Evolutionary conservation across 2,329 filamentous ascomycete species (phyloP).

Genomic region (Sordariomycetes sp.): DNA sequence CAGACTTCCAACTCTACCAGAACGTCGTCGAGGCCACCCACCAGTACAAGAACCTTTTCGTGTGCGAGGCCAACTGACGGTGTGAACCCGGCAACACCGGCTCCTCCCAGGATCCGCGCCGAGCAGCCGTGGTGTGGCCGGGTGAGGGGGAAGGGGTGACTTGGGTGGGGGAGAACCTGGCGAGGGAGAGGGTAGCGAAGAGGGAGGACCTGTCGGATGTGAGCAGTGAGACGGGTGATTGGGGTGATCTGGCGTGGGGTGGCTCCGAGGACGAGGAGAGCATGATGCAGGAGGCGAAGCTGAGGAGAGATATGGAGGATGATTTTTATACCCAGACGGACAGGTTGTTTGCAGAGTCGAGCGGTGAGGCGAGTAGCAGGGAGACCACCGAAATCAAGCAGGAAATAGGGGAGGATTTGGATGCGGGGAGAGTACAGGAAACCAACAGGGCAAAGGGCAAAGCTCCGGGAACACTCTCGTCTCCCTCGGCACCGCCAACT

Average conservation of each 20-base stretch:
- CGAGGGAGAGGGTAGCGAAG: conserved; percentile 1
- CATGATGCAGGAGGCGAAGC: conserved; percentile 12
- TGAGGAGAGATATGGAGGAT: not conserved
- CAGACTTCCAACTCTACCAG: conserved; percentile 67
- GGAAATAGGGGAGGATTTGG: not conserved
- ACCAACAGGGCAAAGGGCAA: too few species aligned
- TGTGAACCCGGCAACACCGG: conserved; percentile 15
- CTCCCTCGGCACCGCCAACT: too few species aligned
- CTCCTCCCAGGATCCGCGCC: conserved; percentile 13
- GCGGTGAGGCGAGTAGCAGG: not conserved
- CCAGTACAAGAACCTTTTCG: conserved; percentile 53
- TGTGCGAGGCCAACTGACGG: conserved; percentile 42
- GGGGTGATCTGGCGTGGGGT: not conserved
- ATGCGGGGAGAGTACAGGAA: not conserved
- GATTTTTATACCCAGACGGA: not conserved
- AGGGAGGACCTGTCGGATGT: not conserved
- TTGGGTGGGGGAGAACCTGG: not conserved
- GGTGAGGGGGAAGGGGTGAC: not conserved
- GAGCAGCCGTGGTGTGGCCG: conserved; percentile 29
- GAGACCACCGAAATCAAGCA: not conserved
- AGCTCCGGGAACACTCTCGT: too few species aligned
- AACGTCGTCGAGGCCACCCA: conserved; percentile 82
- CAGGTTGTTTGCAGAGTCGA: not conserved
- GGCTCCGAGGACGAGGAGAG: not conserved
- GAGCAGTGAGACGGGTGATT: not conserved